phyloP scores from a whole-genome alignment of 2,329 filamentous ascomycete genomes.

The Trichoderma simmonsii region DNA sequence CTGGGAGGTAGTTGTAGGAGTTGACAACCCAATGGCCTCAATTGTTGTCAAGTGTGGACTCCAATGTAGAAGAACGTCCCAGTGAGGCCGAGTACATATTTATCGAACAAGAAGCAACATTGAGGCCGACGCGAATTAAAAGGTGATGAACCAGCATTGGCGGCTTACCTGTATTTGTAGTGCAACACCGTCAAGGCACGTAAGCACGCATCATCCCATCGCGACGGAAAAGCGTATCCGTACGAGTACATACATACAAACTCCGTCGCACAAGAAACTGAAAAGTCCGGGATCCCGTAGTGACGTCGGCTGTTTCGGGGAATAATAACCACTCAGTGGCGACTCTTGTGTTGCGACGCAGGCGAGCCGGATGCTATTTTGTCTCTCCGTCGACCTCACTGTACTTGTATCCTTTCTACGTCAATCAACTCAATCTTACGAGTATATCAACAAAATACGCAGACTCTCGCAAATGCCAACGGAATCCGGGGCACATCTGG shows the following conservation, averaged over 20 bases:
- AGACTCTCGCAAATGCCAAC: background rate
- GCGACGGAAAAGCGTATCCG: background rate
- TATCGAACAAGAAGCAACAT: background rate
- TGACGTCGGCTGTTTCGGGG: constrained; percentile 19
- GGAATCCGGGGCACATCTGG: constrained; percentile 8
- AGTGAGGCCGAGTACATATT: background rate
- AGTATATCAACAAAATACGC: background rate
- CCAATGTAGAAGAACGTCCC: background rate
- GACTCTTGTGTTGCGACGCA: constrained; percentile 2
- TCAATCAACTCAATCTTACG: background rate
- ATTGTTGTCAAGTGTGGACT: background rate
- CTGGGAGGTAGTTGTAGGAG: background rate
- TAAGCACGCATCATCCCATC: background rate
- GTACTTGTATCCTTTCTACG: background rate
- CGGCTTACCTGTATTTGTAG: background rate
- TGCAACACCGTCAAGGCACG: background rate
- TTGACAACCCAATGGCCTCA: background rate
- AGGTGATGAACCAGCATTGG: background rate
- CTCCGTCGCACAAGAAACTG: background rate
- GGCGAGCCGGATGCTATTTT: background rate
- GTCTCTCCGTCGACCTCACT: background rate
- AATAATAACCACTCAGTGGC: constrained; percentile 15
- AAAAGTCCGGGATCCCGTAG: constrained; percentile 12
- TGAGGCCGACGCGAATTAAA: background rate
- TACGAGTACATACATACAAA: background rate